Conservation (phyloP, 495 filamentous ascomycete genomes). For the Hamigera avellanea region DNA sequence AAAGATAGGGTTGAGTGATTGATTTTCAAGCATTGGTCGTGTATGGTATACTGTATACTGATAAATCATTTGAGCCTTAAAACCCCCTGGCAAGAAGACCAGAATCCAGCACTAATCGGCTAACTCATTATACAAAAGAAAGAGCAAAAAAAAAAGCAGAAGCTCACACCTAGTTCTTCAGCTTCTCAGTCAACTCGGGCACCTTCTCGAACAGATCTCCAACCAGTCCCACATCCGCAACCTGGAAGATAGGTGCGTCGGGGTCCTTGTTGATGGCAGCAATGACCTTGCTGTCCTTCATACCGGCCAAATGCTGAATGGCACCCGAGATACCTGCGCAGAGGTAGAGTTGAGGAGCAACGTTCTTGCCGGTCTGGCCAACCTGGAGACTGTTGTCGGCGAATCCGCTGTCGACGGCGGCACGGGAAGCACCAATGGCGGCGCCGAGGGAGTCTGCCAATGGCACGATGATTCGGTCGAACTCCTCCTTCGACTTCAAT, state of each 20-base stretch:
- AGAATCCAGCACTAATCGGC: no score
- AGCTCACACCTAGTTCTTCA: constrained; percentile 45
- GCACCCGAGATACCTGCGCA: constrained; percentile 93
- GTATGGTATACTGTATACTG: constrained; percentile 22
- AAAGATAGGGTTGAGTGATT: no score
- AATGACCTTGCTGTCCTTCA: constrained; percentile 99
- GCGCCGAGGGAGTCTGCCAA: constrained; percentile 86
- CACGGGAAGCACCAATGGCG: constrained; percentile 86
- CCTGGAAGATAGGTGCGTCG: constrained; percentile 96
- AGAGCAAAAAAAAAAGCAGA: constrained; percentile 11
- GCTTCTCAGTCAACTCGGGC: constrained; percentile 91
- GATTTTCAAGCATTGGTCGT: not conserved
- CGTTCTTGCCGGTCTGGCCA: constrained; percentile 96
- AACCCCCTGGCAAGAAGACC: no score
- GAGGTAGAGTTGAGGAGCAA: constrained; percentile 90
- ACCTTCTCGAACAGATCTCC: constrained; percentile 94
- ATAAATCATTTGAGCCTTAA: constrained; percentile 2
- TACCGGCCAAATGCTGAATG: constrained; percentile 96
- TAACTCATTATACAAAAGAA: constrained; percentile 8
- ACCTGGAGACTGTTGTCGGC: constrained; percentile 99
- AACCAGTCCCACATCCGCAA: constrained; percentile 90
- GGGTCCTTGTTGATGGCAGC: constrained; percentile 96
- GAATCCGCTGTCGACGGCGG: constrained; percentile 93
- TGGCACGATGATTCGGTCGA: constrained; percentile 82
- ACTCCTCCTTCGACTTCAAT: constrained; percentile 93